Conservation (phyloP, 1,284 basidiomycete species). For the Cystobasidium pallidum region DNA sequence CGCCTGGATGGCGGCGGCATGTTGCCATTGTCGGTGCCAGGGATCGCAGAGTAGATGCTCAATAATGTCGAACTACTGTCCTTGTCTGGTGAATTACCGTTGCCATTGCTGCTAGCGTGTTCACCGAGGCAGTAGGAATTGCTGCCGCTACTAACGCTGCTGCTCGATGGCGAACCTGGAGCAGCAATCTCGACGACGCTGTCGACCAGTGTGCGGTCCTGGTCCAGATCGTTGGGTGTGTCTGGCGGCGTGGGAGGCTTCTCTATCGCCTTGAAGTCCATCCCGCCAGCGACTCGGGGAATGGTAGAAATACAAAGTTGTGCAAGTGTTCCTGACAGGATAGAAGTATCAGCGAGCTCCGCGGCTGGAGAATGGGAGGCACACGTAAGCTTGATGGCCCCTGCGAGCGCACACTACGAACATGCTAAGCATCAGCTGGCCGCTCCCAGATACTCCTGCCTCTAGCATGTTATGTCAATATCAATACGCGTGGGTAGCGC, state of each 20-base stretch:
- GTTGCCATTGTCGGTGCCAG: background rate
- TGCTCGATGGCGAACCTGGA: background rate
- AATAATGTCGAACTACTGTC: background rate
- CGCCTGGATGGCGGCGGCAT: background rate
- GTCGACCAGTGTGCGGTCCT: slow-evolving; percentile 13
- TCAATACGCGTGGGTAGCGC: background rate
- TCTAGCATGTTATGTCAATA: background rate
- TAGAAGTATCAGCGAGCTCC: no score
- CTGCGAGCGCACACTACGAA: no score
- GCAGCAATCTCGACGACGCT: background rate
- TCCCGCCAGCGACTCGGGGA: slow-evolving; percentile 1
- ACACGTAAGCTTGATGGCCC: no score
- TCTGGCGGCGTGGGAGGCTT: slow-evolving; percentile 31
- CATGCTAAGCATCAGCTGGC: no score
- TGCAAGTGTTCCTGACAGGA: background rate
- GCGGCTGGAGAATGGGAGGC: no score
- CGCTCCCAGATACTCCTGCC: background rate
- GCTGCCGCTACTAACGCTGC: background rate
- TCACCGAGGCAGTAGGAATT: slow-evolving; percentile 6
- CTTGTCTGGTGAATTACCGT: slow-evolving; percentile 4
- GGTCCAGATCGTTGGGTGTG: slow-evolving; percentile 10
- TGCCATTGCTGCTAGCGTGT: background rate
- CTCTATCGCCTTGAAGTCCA: slow-evolving; percentile 27
- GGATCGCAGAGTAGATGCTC: slow-evolving; percentile 4
- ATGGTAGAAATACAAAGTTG: slow-evolving; percentile 3